phyloP scores from a whole-genome alignment of 352 stramenopile species.

The Phytophthora litchii region DNA sequence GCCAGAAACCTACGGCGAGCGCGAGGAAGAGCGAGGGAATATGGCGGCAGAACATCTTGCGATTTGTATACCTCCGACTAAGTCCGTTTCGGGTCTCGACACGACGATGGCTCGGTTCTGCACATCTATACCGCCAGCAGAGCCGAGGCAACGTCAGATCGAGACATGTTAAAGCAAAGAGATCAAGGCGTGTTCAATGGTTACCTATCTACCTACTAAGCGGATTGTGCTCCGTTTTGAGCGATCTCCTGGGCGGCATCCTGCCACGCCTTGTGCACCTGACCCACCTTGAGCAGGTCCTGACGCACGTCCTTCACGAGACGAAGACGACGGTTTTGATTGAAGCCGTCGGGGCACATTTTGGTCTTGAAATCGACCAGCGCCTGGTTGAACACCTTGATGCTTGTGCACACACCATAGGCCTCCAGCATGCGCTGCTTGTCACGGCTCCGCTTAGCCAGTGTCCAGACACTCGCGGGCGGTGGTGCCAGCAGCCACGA shows the following conservation, averaged over 20 bases:
- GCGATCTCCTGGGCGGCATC: slow-evolving; percentile 44
- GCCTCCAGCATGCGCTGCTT: slow-evolving; percentile 56
- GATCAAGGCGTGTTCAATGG: slow-evolving; percentile 10
- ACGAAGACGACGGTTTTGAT: slow-evolving; percentile 64
- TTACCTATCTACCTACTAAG: slow-evolving; percentile 12
- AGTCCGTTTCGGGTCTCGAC: slow-evolving; percentile 16
- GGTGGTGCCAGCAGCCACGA: slow-evolving; percentile 73
- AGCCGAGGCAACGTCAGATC: not conserved
- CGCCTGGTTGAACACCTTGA: slow-evolving; percentile 77
- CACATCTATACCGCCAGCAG: not conserved
- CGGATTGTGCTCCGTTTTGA: slow-evolving; percentile 6
- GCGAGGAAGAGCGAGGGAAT: not conserved
- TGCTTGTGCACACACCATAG: slow-evolving; percentile 79
- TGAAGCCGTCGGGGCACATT: slow-evolving; percentile 70
- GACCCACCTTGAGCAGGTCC: slow-evolving; percentile 51
- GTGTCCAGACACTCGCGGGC: slow-evolving; percentile 62
- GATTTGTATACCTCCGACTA: slow-evolving; percentile 2
- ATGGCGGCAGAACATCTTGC: slow-evolving; percentile 4
- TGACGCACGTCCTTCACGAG: slow-evolving; percentile 54
- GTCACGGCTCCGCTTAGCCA: slow-evolving; percentile 56
- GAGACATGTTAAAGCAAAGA: not conserved
- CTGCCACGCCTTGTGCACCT: slow-evolving; percentile 49
- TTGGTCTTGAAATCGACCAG: slow-evolving; percentile 66
- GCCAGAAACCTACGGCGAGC: slow-evolving; percentile 12
- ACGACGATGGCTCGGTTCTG: slow-evolving; percentile 9